Percentiles rank a stretch among this genome's conserved stretches.
Conservation (phyloP, 768 basidiomycete genomes). For the Podaxis mareebaensis region DNA sequence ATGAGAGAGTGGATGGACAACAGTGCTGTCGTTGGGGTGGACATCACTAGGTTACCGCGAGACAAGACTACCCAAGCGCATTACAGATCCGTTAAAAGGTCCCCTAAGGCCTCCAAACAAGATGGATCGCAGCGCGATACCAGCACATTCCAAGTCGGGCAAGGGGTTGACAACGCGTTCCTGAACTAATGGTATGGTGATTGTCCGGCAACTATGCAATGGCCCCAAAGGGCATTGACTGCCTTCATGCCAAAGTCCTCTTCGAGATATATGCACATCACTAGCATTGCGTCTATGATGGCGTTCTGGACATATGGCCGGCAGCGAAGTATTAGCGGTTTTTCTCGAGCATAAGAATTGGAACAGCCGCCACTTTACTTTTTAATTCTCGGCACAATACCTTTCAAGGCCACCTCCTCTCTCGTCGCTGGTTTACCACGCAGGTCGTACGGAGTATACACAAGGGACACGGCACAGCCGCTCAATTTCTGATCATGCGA, state of each 20-base stretch:
- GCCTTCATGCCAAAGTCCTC: neutral
- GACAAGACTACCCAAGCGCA: neutral
- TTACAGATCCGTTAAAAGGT: neutral
- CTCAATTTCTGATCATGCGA: no score
- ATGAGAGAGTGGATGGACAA: neutral
- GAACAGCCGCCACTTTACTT: no score
- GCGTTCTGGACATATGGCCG: no score
- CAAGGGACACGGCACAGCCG: no score
- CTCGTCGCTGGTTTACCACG: no score
- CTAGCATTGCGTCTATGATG: no score
- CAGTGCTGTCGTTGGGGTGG: neutral
- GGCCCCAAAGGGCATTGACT: neutral
- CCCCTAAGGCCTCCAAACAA: neutral
- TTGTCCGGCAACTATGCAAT: neutral
- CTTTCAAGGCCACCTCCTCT: no score
- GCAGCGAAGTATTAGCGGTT: no score
- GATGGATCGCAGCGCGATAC: neutral
- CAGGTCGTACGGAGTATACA: no score
- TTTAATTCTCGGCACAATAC: no score
- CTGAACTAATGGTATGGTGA: neutral
- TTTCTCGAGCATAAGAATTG: no score
- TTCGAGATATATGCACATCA: no score
- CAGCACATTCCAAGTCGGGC: neutral
- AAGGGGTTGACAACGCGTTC: neutral
- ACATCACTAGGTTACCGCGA: neutral